A percentile compares a stretch with the other conserved stretches of the same genome.
Evolutionary conservation across 257 asterid species (phyloP).

Genomic region (Gentiana straminea): DNA sequence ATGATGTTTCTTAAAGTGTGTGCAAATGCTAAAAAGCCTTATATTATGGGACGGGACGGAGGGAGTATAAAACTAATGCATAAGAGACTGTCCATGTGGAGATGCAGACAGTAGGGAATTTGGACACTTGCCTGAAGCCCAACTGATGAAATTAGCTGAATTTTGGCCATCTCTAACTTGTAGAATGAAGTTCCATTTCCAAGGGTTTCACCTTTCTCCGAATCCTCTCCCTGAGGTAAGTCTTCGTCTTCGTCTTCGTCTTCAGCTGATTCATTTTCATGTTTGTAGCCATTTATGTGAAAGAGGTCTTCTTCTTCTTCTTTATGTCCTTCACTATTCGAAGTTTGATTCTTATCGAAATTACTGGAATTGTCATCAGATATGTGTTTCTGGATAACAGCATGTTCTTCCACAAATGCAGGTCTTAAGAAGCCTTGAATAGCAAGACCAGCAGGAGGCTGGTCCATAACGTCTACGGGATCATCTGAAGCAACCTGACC

Average conservation of each 20-base stretch:
- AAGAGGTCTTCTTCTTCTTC: slow-evolving; percentile 24
- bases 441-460: slow-evolving; percentile 86
- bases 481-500: slow-evolving; percentile 67
- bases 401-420: slow-evolving; percentile 80
- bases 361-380: slow-evolving; percentile 35
- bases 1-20: too few relatives aligned
- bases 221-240: slow-evolving; percentile 51
- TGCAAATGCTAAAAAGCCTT: too few relatives aligned
- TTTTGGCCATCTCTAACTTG: slow-evolving; percentile 79
- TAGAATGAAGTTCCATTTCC: slow-evolving; percentile 85
- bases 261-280: slow-evolving; percentile 36
- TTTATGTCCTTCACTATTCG: slow-evolving; percentile 25
- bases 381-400: slow-evolving; percentile 60
- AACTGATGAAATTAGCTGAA: slow-evolving; percentile 67
- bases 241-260: slow-evolving; percentile 40
- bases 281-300: slow-evolving; percentile 56
- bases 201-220: slow-evolving; percentile 59
- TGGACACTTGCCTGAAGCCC: slow-evolving; percentile 50
- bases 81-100: not conserved
- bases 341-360: slow-evolving; percentile 19
- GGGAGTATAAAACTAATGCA: not conserved
- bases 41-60: not conserved
- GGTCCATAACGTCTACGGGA: slow-evolving; percentile 91
- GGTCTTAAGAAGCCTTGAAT: slow-evolving; percentile 89
- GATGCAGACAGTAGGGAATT: not conserved